Conservation (phyloP, 2,329 filamentous ascomycete species). For the Phialophora chinensis region DNA sequence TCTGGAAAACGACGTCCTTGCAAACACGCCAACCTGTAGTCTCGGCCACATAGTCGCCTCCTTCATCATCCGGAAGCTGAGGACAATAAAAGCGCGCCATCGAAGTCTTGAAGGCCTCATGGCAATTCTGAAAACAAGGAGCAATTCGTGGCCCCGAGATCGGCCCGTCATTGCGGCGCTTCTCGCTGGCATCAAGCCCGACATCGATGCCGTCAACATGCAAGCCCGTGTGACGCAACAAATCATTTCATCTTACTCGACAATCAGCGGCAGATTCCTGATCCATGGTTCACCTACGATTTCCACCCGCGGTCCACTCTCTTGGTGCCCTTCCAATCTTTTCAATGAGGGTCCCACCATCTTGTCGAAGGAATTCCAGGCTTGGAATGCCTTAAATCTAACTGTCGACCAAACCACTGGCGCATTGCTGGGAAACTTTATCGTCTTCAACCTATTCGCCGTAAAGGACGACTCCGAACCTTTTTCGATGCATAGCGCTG, state of each 20-base stretch:
- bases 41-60: conserved; percentile 10
- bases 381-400: neutral
- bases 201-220: conserved; percentile 16
- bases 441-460: neutral
- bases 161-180: conserved; percentile 7
- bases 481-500: conserved; percentile 2
- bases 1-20: conserved; percentile 13
- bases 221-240: conserved; percentile 8
- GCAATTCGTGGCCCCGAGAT: conserved; percentile 15
- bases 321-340: conserved; percentile 14
- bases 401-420: neutral
- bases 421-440: neutral
- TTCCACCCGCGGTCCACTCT: neutral
- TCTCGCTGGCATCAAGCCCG: conserved; percentile 11
- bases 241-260: conserved; percentile 7
- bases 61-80: neutral
- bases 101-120: neutral
- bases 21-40: neutral
- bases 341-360: conserved; percentile 1
- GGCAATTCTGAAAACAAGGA: conserved; percentile 9
- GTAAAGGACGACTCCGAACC: conserved; percentile 1
- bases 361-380: neutral
- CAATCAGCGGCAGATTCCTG: neutral
- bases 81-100: neutral
- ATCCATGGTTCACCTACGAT: conserved; percentile 12